Base-by-base conservation (phyloP, 805 yeast species). In the Wickerhamiella kazuoi region DNA sequence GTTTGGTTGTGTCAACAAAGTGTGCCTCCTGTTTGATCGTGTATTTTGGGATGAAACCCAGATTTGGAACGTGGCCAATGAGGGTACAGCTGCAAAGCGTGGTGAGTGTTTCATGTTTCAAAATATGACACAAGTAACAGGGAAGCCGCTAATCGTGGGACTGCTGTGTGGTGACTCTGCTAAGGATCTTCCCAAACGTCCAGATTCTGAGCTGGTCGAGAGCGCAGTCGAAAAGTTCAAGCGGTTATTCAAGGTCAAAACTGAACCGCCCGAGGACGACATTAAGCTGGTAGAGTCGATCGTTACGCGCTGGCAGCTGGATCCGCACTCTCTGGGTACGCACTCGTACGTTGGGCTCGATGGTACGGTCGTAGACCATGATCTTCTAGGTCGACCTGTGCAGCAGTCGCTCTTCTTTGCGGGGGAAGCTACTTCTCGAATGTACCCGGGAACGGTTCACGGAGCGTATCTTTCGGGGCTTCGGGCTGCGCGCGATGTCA, bases 261-360 rank as follows among this genome's bases (percentile, higher is more conserved):
- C 26, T 6, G 26, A 23, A 11, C 9, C 9, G 11, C 46, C 46
- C 13, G 21, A 38, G 13, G 21, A 41, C 35, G 41, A 46, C 17
- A 36, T 47, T 7, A 45, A 46, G 29, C 54, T 63, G 13, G 52
- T 53, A 1, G 67, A 62, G 44, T 46, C 56, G 0, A 57, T 75
- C 0, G 67, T 68, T 1, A 70, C 87, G 0, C 61, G 72, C 21
- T 87, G 97, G 97, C 77, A 93, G 1, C 53, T 55, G 2, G 93
- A 86, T 48, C 82, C 83, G 1, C 81, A 67, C 51, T 67, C 81
- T 2, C 60, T 79, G 40, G 97, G 97, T 2, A 74, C 94, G 1
- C 87, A 82, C 56, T 62, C 66, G 9, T 62, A 60, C 40, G 61
- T 62, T 13, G 67, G 67, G 2, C 49, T 51, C 8, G 64, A 61